Evolutionary conservation across 164 flowering plant genomes (phyloP).

Genomic region (Stephania cephalantha): DNA sequence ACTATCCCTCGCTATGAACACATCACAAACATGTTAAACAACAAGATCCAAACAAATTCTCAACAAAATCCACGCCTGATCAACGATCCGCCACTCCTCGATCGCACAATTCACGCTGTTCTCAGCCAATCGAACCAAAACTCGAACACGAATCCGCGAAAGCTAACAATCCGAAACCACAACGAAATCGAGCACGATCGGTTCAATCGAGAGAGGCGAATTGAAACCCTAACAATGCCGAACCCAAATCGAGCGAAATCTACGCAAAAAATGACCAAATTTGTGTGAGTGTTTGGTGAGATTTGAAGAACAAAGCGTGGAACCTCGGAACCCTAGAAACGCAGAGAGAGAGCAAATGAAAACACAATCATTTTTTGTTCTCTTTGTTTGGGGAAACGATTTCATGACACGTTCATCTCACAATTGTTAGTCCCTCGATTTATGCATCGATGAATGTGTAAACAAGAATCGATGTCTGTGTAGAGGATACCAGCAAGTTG

Average conservation of each 20-base stretch:
- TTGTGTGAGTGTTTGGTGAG: neutral
- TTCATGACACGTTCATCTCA: too few species aligned
- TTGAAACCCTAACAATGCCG: neutral
- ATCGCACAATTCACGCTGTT: neutral
- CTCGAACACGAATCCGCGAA: neutral
- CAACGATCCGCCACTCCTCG: neutral
- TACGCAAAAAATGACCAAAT: neutral
- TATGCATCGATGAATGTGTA: too few species aligned
- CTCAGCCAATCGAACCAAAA: neutral
- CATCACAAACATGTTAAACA: constrained; percentile 35
- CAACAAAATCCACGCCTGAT: neutral
- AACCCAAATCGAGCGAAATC: neutral
- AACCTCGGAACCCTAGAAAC: constrained; percentile 3
- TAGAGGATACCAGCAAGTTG: too few species aligned
- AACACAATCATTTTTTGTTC: neutral
- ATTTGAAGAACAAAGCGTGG: neutral
- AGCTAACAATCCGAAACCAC: neutral
- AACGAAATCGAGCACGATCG: neutral
- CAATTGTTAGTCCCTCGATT: too few species aligned
- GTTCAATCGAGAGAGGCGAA: neutral
- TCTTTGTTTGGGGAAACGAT: neutral
- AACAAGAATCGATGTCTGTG: too few species aligned
- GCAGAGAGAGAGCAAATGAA: neutral
- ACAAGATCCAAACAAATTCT: constrained; percentile 21
- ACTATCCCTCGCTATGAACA: constrained; percentile 43